Conservation (phyloP, 164 flowering plant genomes). For the Stephania cephalantha region DNA sequence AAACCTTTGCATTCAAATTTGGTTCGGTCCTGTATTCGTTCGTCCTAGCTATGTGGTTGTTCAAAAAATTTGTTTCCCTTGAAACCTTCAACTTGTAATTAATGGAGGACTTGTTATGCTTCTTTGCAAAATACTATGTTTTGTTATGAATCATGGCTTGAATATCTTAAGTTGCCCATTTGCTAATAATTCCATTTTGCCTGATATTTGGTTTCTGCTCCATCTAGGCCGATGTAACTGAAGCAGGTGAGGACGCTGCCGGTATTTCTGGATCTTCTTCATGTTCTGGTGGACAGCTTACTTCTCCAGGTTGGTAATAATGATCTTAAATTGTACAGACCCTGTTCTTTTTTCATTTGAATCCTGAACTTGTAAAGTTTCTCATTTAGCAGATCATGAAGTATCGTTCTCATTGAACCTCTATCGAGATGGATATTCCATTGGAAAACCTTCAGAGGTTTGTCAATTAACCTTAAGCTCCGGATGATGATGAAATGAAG, state of each 20-base stretch:
- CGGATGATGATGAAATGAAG: not conserved
- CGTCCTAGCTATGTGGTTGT: too few species aligned
- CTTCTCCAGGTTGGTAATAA: slow-evolving; percentile 19
- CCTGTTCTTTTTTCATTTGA: not conserved
- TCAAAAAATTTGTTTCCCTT: too few species aligned
- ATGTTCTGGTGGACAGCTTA: slow-evolving; percentile 22
- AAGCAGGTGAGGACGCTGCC: slow-evolving; percentile 23
- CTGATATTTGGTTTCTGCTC: slow-evolving; percentile 4
- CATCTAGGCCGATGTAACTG: slow-evolving; percentile 26
- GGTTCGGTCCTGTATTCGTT: too few species aligned
- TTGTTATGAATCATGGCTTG: not conserved
- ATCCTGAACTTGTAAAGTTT: not conserved
- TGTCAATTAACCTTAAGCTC: slow-evolving; percentile 20
- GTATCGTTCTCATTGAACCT: slow-evolving; percentile 80
- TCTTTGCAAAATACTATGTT: not conserved
- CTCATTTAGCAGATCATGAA: slow-evolving; percentile 50
- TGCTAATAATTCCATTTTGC: not conserved
- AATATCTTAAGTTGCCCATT: not conserved
- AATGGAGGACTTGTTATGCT: too few species aligned
- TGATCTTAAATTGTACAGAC: not conserved
- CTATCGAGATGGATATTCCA: slow-evolving; percentile 77
- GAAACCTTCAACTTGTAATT: too few species aligned
- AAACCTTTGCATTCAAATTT: too few species aligned
- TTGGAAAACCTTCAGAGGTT: slow-evolving; percentile 78
- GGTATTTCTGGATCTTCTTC: slow-evolving; percentile 34